Percentiles rank a stretch among this genome's conserved stretches.
These are phyloP conservation scores for Magnolia sinica DNA, from an alignment of 164 flowering plant species.

Conservation along the genomic window DNA sequence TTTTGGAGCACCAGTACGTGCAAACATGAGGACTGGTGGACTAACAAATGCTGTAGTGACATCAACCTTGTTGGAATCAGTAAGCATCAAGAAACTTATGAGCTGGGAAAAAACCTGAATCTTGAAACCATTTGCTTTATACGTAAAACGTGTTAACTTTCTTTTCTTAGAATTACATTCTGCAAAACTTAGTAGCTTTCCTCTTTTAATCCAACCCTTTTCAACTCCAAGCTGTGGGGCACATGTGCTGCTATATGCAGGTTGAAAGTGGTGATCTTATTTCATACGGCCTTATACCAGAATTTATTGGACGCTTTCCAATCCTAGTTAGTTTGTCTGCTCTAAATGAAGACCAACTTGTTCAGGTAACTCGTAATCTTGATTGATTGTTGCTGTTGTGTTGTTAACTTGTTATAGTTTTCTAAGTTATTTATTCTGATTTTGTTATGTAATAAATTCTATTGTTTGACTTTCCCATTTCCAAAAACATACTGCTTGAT, in stretches of 20 bases:
- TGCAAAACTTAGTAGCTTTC: not conserved
- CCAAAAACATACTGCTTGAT: too few species aligned
- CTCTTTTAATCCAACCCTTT: not conserved
- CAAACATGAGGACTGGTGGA: constrained; percentile 86
- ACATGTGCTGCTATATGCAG: constrained; percentile 37
- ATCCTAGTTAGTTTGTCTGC: constrained; percentile 87
- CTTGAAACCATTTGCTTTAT: not conserved
- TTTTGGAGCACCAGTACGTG: constrained; percentile 98
- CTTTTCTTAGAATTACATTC: not conserved
- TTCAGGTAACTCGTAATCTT: constrained; percentile 51
- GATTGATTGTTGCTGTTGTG: not conserved
- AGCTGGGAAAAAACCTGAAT: not conserved
- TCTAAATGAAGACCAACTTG: constrained; percentile 91
- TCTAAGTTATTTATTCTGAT: too few species aligned
- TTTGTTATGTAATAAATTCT: too few species aligned
- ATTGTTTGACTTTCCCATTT: too few species aligned
- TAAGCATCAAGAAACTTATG: constrained; percentile 30
- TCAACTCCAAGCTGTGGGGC: not conserved
- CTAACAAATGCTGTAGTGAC: constrained; percentile 64
- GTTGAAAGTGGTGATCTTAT: constrained; percentile 96
- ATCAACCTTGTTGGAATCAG: constrained; percentile 80
- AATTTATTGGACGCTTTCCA: constrained; percentile 97
- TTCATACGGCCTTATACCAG: constrained; percentile 96
- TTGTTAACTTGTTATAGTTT: not conserved
- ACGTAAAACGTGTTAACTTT: not conserved